Base-by-base conservation (phyloP, 257 asterid genomes). In the Schizonepeta tenuifolia region DNA sequence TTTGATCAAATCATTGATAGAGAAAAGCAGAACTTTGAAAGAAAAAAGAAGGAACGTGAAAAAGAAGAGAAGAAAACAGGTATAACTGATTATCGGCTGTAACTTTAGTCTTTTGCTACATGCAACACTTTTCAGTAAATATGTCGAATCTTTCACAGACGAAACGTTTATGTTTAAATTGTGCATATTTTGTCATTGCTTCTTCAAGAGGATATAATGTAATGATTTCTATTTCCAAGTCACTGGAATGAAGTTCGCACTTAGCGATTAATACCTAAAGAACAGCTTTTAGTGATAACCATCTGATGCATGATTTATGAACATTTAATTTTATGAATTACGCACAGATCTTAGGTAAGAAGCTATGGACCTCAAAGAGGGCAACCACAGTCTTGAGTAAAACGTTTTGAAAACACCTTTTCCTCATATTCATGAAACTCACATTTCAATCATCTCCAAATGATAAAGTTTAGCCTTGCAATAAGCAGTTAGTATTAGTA, bases 1-100 rank as follows among this genome's bases (percentile, higher is more conserved):
- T 46, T 87, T 56, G 75, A 80, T 73, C 90, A 88, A 80, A 87
- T 91, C 43, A 76, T 89, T 62, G 95, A 86, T 65, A 83, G 93
- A 81, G 78, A 75, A 73, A 83, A 72, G 81, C 83, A 84, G 33
- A 28, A 2, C 5, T 28, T 24, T 24, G 26, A 24, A 24, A 24
- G 2, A 24, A 24, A 24, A 2, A 24, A 24, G 26, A 1, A 24
- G 26, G 26, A 24, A 1, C 26, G 26, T 24, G 26, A 24, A 1
- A 24, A 24, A 24, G 26, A 24, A 24, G 26, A 2, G 1, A 1
- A 24, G 78, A 79, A 80, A 40, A 65, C 84, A 59, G 86, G 80
- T 80, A 67, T 47, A 26, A 9, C 58, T 26, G 40, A 44, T 50
- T 20, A 24, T 36, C 61, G 8, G 21, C 9, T 65, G 49, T 2